Percentiles rank a stretch among this genome's conserved stretches.
Evolutionary conservation across 2,329 filamentous ascomycete species (phyloP).

Genomic region (Plectosphaerella sp.): DNA sequence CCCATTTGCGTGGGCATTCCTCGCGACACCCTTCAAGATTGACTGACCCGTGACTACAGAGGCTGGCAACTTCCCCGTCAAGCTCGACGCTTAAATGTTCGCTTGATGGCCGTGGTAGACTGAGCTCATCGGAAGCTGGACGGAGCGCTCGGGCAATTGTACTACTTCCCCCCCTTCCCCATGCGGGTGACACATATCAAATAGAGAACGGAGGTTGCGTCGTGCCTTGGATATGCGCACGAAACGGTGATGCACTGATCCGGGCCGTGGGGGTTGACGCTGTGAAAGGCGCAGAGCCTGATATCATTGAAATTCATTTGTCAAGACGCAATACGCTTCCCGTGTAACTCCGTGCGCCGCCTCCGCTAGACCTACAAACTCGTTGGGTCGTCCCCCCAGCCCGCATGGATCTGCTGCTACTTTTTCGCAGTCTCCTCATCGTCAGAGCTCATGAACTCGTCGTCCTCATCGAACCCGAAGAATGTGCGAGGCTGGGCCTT

Average conservation of each 20-base stretch:
- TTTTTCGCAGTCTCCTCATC: slow-evolving; percentile 46
- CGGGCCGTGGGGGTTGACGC: slow-evolving; percentile 2
- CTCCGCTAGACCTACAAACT: background rate
- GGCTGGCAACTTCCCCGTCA: slow-evolving; percentile 63
- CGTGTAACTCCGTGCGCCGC: slow-evolving; percentile 8
- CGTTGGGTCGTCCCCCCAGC: background rate
- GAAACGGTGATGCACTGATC: background rate
- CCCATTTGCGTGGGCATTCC: background rate
- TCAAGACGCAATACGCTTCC: background rate
- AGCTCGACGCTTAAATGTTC: slow-evolving; percentile 53
- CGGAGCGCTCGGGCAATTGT: slow-evolving; percentile 23
- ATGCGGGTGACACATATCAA: slow-evolving; percentile 11
- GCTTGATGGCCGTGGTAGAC: background rate
- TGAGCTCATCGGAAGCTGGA: slow-evolving; percentile 3
- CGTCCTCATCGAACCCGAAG: slow-evolving; percentile 76
- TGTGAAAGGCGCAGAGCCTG: slow-evolving; percentile 3
- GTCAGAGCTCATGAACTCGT: slow-evolving; percentile 67
- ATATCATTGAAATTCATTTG: background rate
- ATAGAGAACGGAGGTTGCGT: slow-evolving; percentile 13
- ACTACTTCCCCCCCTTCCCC: slow-evolving; percentile 24
- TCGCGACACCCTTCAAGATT: slow-evolving; percentile 1
- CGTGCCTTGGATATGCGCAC: slow-evolving; percentile 4
- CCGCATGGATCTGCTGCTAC: background rate
- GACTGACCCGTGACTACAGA: slow-evolving; percentile 36
- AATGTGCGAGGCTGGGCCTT: slow-evolving; percentile 47